A percentile compares a stretch with the other conserved stretches of the same genome.
phyloP scores from a whole-genome alignment of 306 rosid species.

The Citrullus mucosospermus region DNA sequence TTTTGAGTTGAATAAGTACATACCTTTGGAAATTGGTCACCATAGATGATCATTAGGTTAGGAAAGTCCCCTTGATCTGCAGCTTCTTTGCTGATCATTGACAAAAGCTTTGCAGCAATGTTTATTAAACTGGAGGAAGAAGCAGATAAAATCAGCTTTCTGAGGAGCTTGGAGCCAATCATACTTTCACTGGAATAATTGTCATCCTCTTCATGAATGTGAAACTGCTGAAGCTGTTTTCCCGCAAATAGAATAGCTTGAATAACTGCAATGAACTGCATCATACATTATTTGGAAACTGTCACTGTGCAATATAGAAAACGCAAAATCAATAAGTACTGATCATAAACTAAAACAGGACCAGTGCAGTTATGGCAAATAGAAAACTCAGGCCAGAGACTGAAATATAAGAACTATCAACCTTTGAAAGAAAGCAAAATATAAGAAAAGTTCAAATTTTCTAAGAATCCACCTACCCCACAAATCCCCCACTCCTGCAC shows the following conservation, averaged over 20 bases:
- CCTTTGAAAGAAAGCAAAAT: neutral
- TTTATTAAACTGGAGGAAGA: constrained; percentile 52
- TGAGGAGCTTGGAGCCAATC: constrained; percentile 43
- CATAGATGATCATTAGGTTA: constrained; percentile 42
- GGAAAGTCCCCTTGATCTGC: constrained; percentile 59
- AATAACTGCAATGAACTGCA: constrained; percentile 69
- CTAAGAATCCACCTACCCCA: neutral
- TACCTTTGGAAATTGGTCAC: constrained; percentile 72
- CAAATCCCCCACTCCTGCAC: neutral
- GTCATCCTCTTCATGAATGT: constrained; percentile 29
- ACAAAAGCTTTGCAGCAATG: constrained; percentile 67
- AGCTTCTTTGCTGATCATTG: constrained; percentile 62
- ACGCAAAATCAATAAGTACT: constrained; percentile 7
- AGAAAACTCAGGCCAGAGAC: neutral
- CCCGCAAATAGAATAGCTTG: constrained; percentile 74
- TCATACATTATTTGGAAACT: constrained; percentile 11
- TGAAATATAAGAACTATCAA: neutral
- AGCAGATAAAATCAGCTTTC: constrained; percentile 54
- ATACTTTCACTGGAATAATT: constrained; percentile 8
- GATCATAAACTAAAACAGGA: neutral
- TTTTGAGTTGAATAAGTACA: constrained; percentile 3
- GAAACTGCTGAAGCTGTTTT: constrained; percentile 73
- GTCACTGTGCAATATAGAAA: neutral
- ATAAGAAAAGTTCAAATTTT: neutral
- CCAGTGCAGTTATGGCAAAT: neutral